These are phyloP conservation scores for Plectranthus barbatus DNA, from an alignment of 257 asterid genomes.

Conservation along the genomic window DNA sequence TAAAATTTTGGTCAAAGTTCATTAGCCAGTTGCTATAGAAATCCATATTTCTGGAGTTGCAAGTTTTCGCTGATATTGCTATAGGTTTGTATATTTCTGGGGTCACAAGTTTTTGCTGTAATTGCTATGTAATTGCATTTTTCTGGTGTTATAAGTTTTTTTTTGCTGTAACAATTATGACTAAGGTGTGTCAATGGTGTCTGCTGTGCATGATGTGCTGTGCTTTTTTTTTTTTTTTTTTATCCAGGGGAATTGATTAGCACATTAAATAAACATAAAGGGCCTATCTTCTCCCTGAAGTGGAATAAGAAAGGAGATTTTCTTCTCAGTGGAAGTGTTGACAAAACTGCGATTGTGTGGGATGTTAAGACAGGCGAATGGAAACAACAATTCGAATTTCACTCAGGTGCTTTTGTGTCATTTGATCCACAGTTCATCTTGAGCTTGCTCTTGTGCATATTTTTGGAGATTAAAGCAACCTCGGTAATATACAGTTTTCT, in stretches of 20 bases:
- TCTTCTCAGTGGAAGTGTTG: constrained; percentile 95
- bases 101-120: too few relatives aligned
- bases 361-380: constrained; percentile 92
- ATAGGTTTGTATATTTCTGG: too few relatives aligned
- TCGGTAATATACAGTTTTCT: neutral
- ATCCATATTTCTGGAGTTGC: too few relatives aligned
- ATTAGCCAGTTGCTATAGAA: neutral
- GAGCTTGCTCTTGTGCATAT: constrained; percentile 1
- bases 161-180: neutral
- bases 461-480: constrained; percentile 6
- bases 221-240: constrained; percentile 22
- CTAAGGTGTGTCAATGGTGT: neutral
- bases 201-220: constrained; percentile 8
- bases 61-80: too few relatives aligned
- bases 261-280: constrained; percentile 84
- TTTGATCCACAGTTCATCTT: constrained; percentile 6
- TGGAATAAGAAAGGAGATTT: constrained; percentile 98
- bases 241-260: constrained; percentile 74
- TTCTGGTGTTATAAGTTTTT: neutral
- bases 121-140: neutral
- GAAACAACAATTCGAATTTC: constrained; percentile 92
- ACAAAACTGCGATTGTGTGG: constrained; percentile 97
- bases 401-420: constrained; percentile 48
- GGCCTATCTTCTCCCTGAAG: constrained; percentile 93
- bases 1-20: constrained; percentile 10